Evolutionary conservation across 1,284 basidiomycete genomes (phyloP).

Genomic region (Apiotrichum domesticum): DNA sequence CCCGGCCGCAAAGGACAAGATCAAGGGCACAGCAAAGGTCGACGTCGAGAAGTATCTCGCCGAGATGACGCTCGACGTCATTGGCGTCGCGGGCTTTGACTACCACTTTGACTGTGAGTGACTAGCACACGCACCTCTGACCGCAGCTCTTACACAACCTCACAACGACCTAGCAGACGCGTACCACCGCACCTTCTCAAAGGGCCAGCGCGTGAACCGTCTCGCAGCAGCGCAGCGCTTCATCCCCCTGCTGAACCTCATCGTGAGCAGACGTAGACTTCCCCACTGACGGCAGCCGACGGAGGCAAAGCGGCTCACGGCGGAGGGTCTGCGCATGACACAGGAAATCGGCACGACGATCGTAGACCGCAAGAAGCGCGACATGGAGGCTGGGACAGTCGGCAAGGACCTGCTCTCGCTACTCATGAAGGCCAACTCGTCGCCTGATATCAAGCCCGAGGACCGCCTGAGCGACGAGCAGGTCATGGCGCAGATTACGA

Average conservation of each 20-base stretch:
- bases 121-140: constrained; percentile 50
- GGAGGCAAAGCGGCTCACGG: background rate
- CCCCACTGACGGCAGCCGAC: background rate
- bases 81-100: constrained; percentile 62
- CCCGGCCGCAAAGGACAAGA: constrained; percentile 9
- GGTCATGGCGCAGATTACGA: constrained; percentile 67
- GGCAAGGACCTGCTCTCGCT: constrained; percentile 10
- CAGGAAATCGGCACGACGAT: background rate
- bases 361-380: constrained; percentile 1
- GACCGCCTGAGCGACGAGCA: constrained; percentile 61
- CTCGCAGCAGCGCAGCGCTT: constrained; percentile 58
- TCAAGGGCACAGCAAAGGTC: constrained; percentile 26
- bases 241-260: constrained; percentile 55
- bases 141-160: constrained; percentile 13
- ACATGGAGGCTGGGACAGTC: constrained; percentile 43
- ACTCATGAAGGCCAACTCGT: constrained; percentile 55
- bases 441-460: constrained; percentile 51
- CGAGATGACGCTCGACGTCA: constrained; percentile 60
- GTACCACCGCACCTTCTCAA: constrained; percentile 28
- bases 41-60: constrained; percentile 58
- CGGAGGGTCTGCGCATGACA: background rate
- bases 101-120: constrained; percentile 62
- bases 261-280: background rate
- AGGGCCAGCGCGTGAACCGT: constrained; percentile 45
- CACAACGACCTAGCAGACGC: constrained; percentile 34